Base-by-base conservation (phyloP, 768 basidiomycete genomes). In the Lactifluus rugatus region DNA sequence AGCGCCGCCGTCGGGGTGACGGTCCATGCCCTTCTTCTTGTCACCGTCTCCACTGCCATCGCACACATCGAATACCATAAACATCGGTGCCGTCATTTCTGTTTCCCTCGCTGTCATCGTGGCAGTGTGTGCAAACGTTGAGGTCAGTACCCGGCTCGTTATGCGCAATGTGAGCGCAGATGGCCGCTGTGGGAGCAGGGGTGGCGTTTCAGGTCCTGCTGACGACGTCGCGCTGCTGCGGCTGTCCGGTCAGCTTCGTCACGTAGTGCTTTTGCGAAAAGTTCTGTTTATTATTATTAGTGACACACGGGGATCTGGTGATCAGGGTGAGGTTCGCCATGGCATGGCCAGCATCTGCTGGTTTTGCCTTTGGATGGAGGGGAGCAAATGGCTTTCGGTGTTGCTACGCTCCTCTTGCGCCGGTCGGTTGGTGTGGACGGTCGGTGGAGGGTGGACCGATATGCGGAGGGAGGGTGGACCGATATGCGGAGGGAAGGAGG, bases 141-240 rank as follows among this genome's bases (percentile, higher is more conserved):
- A 31, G 9, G 37, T 3, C 6, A 39, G 36, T 0, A 16, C 34
- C 25, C 25, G 36, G 26, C 8, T 32, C 0, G 41, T 28, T 14
- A 60, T 51, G 21, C 21, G 39, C 9, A 60, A 11, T 31, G 44
- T 36, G 28, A 58, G 57, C 31, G 52, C 52, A 19, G 48, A 34
- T 3, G 57, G 52, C 2, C 53, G 52, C 5, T 51, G 53, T 10
- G 58, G 61, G 11, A 62, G 37, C 25, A 53, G 61, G 8, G 60
- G 37, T 25, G 58, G 61, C 13, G 60, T 60, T 16, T 62, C 61
- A 21, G 61, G 53, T 23, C 54, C 51, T 8, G 57, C 52, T 19
- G 60, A 61, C 2, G 60, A 59, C 4, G 52, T 58, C 31, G 58
- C 57, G 48, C 57, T 62, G 34, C 57, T 58, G 21, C 61, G 58